A percentile compares a stretch with the other conserved stretches of the same genome.
phyloP scores from a whole-genome alignment of 768 basidiomycete species.

The Coprinopsis sp. region DNA sequence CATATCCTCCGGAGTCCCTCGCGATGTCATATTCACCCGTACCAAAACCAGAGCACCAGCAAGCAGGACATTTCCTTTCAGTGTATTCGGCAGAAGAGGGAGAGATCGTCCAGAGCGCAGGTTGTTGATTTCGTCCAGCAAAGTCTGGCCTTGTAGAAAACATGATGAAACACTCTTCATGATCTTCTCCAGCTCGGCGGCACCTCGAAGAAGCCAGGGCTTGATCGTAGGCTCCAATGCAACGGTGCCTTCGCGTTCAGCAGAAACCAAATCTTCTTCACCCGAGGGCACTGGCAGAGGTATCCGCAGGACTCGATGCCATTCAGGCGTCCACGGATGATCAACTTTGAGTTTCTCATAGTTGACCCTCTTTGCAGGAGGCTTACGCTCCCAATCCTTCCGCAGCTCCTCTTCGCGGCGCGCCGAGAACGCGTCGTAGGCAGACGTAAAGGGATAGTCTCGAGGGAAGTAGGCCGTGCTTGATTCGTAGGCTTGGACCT shows the following conservation, averaged over 20 bases:
- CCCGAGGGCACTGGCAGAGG: constrained; percentile 5
- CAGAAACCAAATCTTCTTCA: constrained; percentile 40
- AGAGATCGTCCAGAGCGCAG: constrained; percentile 54
- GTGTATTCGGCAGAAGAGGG: constrained; percentile 26
- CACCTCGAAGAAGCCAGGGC: constrained; percentile 77
- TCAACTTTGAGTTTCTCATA: constrained; percentile 58
- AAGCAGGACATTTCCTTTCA: constrained; percentile 43
- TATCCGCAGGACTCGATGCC: constrained; percentile 66
- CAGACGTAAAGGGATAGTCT: constrained; percentile 62
- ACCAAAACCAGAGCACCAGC: constrained; percentile 66
- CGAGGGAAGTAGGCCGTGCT: constrained; percentile 73
- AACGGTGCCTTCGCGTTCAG: constrained; percentile 47
- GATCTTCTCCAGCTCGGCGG: constrained; percentile 39
- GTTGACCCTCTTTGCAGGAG: constrained; percentile 82
- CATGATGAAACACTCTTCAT: constrained; percentile 35
- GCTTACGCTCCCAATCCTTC: constrained; percentile 70
- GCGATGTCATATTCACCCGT: constrained; percentile 50
- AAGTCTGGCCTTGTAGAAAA: constrained; percentile 36
- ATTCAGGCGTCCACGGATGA: constrained; percentile 76
- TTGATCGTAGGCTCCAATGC: constrained; percentile 19
- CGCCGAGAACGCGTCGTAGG: constrained; percentile 48
- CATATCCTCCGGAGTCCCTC: constrained; percentile 73
- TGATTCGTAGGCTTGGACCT: constrained; percentile 79
- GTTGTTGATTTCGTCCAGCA: constrained; percentile 54
- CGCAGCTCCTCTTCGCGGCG: constrained; percentile 50